Evolutionary conservation across 2,329 filamentous ascomycete genomes (phyloP).

Genomic region (Lasiodiplodia theobromae): DNA sequence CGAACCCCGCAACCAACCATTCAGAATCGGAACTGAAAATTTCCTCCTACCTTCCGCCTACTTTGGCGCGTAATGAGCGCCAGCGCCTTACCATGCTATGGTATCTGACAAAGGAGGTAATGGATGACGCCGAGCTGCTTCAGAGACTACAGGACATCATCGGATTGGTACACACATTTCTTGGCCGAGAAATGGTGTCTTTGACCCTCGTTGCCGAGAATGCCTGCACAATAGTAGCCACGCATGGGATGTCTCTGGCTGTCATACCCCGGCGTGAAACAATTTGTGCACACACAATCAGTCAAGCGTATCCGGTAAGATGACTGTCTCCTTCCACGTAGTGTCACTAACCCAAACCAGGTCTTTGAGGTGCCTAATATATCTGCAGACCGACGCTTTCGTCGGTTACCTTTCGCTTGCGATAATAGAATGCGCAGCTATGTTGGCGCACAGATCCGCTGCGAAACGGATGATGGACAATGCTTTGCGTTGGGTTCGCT

Average conservation of each 20-base stretch:
- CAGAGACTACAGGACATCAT: no score
- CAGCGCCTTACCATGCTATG: no score
- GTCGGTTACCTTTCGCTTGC: slow-evolving; percentile 50
- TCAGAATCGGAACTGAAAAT: no score
- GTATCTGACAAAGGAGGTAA: no score
- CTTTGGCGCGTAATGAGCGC: no score
- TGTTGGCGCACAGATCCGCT: slow-evolving; percentile 51
- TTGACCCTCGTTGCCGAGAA: no score
- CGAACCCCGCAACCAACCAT: no score
- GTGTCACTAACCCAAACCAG: slow-evolving; percentile 30
- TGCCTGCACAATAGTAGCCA: slow-evolving; percentile 39
- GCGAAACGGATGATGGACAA: slow-evolving; percentile 50
- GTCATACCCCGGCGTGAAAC: slow-evolving; percentile 55
- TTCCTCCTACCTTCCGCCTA: no score
- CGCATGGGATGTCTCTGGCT: slow-evolving; percentile 51
- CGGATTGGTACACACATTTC: no score
- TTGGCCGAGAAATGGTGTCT: no score
- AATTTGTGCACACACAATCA: slow-evolving; percentile 55
- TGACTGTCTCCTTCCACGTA: neutral
- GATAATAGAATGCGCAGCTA: slow-evolving; percentile 51
- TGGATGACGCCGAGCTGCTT: no score
- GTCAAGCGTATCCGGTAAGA: slow-evolving; percentile 41
- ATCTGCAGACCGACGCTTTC: slow-evolving; percentile 55
- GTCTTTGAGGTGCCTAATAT: slow-evolving; percentile 54
- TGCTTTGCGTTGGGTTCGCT: slow-evolving; percentile 52